Evolutionary conservation across 345 rosid genomes (phyloP).

Genomic region (Noccaea caerulescens): DNA sequence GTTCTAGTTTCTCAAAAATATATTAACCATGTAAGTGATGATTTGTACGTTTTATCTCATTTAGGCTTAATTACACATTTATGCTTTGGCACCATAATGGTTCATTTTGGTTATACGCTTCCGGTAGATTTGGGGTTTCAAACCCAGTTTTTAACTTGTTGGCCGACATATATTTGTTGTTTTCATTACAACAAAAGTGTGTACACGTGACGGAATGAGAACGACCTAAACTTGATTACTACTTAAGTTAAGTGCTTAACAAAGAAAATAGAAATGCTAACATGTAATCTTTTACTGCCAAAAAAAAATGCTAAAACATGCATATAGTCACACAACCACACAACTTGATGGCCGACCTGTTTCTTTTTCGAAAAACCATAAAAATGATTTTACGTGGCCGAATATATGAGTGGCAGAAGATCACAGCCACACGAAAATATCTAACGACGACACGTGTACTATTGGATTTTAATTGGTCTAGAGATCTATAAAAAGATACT

Average conservation of each 20-base stretch:
- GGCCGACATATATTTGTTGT: conserved; percentile 28
- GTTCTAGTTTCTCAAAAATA: too few relatives aligned
- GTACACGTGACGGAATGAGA: neutral
- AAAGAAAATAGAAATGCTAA: conserved; percentile 12
- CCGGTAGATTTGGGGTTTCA: neutral
- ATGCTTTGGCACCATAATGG: neutral
- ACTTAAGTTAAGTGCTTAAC: neutral
- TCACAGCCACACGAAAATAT: conserved; percentile 15
- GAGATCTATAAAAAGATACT: conserved; percentile 29
- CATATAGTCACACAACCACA: conserved; percentile 10
- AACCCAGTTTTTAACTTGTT: neutral
- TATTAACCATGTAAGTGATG: too few relatives aligned
- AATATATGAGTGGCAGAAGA: neutral
- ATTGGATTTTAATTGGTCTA: conserved; percentile 12
- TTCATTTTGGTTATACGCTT: neutral
- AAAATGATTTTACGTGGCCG: conserved; percentile 21
- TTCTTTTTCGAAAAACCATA: conserved; percentile 12
- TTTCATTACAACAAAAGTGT: neutral
- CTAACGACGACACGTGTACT: conserved; percentile 1
- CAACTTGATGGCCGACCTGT: conserved; percentile 41
- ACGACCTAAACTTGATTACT: neutral
- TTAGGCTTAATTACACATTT: too few relatives aligned
- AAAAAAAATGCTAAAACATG: conserved; percentile 20
- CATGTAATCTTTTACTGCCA: conserved; percentile 4
- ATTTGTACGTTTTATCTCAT: too few relatives aligned